Evolutionary conservation across 345 rosid species (phyloP).

Genomic region (Crucihimalaya himalaica): DNA sequence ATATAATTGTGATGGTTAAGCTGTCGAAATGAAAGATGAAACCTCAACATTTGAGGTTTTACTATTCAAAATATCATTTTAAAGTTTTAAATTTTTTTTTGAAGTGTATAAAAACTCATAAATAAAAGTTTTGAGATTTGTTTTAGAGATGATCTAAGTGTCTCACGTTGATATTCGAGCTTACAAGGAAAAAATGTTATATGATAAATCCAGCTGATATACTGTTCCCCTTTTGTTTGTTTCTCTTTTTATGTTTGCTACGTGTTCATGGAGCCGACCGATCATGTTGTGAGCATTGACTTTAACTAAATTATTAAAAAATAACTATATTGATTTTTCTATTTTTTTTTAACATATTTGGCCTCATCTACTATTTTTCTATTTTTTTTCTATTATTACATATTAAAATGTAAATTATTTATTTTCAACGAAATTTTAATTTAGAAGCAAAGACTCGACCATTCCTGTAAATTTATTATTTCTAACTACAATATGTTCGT

Average conservation of each 20-base stretch:
- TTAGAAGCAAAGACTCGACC: background rate
- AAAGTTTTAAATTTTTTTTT: too few relatives aligned
- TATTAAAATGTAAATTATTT: background rate
- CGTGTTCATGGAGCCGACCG: background rate
- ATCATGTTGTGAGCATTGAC: background rate
- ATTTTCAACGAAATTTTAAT: background rate
- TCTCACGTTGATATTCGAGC: too few relatives aligned
- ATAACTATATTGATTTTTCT: background rate
- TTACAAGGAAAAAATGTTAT: background rate
- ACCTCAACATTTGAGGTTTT: too few relatives aligned
- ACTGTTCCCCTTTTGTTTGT: background rate
- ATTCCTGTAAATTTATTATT: background rate
- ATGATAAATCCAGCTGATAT: background rate
- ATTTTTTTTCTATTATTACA: background rate
- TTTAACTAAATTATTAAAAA: background rate
- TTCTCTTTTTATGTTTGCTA: background rate
- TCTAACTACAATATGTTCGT: background rate
- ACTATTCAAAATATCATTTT: too few relatives aligned
- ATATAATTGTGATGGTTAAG: too few relatives aligned
- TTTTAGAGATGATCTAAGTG: too few relatives aligned
- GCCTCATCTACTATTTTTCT: background rate
- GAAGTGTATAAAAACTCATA: too few relatives aligned
- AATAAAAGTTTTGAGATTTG: too few relatives aligned
- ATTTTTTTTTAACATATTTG: background rate
- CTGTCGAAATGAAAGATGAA: too few relatives aligned